Base-by-base conservation (phyloP, 257 asterid species). In the Thymus mandschuricus region DNA sequence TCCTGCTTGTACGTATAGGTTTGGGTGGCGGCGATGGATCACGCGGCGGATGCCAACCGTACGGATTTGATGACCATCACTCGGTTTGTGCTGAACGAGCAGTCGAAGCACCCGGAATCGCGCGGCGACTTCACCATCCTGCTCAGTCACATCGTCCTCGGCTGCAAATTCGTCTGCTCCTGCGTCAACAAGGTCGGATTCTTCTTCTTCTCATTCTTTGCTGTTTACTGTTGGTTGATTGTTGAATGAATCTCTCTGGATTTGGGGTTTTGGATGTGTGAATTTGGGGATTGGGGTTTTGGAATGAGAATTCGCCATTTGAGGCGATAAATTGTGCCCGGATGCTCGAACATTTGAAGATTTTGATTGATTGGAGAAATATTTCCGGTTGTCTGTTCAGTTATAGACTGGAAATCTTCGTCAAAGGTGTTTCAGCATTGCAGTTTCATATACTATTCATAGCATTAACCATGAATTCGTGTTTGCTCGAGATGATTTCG, bases 51-150 rank as follows among this genome's bases (percentile, higher is more conserved):
- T 68, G 96, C 96, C 0, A 74, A 87, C 60, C 84, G 97, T 78
- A 91, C 98, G 30, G 97, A 93, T 85, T 89, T 93, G 97, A 93
- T 93, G 97, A 93, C 98, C 58, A 91, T 93, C 15, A 93, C 96
- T 0, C 82, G 98, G 64, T 83, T 52, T 48, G 98, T 93, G 79
- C 75, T 93, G 88, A 93, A 89, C 71, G 96, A 93, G 88, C 98
- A 93, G 78, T 79, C 94, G 0, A 93, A 89, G 78, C 72, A 82
- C 66, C 89, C 94, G 0, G 96, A 84, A 69, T 93, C 98, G 45
- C 96, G 96, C 27, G 97, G 98, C 8, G 98, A 93, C 68, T 93
- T 93, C 85, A 83, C 96, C 64, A 93, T 93, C 72, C 75, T 93
- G 89, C 88, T 93, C 74, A 93, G 71, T 75, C 84, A 93, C 76